These are phyloP conservation scores for Camelina neglecta DNA, from an alignment of 345 rosid genomes.

Conservation along the genomic window DNA sequence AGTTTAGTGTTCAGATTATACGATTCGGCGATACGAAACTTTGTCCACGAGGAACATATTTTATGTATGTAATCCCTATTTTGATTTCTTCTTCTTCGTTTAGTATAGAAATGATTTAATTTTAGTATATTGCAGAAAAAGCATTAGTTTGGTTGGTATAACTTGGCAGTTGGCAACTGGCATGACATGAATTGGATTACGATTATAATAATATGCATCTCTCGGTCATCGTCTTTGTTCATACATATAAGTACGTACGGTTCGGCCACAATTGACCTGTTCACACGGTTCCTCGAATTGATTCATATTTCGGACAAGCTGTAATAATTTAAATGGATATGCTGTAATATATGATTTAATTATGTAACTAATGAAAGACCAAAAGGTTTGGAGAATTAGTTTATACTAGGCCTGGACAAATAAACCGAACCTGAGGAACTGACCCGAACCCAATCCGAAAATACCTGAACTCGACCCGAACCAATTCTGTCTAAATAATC, in stretches of 20 bases:
- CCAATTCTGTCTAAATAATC: too few species aligned
- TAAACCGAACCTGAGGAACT: too few species aligned
- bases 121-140: background rate
- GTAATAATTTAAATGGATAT: background rate
- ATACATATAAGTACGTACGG: constrained; percentile 4
- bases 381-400: background rate
- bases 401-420: background rate
- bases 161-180: background rate
- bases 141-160: background rate
- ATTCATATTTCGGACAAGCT: constrained; percentile 18
- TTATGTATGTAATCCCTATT: background rate
- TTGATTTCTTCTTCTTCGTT: background rate
- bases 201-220: constrained; percentile 19
- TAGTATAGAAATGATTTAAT: background rate
- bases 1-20: background rate
- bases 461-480: too few species aligned
- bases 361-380: background rate
- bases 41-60: constrained; percentile 36
- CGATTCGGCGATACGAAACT: background rate
- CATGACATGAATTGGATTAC: background rate
- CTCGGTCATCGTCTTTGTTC: constrained; percentile 16
- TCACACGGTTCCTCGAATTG: constrained; percentile 19
- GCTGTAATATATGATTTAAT: too few species aligned
- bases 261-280: background rate
- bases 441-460: too few species aligned